These are phyloP conservation scores for Sclerotinia glacialis DNA, from an alignment of 2,329 filamentous ascomycete species.

Conservation along the genomic window DNA sequence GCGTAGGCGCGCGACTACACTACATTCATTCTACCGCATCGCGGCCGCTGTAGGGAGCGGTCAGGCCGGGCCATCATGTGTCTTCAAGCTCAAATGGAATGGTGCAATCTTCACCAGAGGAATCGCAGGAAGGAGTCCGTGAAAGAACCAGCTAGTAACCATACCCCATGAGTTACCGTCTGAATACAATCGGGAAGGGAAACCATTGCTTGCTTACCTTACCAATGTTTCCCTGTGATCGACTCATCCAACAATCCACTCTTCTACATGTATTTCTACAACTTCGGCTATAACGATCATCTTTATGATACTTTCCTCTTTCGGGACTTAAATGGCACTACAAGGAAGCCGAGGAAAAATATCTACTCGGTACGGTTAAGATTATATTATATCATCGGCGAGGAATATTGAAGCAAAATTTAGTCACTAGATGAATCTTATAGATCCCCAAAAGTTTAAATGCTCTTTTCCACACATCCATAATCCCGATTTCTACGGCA, in stretches of 20 bases:
- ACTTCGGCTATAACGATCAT: neutral
- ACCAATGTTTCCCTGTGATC: too few species aligned
- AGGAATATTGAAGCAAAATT: neutral
- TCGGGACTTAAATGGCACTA: neutral
- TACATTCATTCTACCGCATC: neutral
- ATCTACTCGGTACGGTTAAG: neutral
- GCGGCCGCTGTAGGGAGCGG: neutral
- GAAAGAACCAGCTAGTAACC: too few species aligned
- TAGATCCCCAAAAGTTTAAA: neutral
- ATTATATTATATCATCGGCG: too few species aligned
- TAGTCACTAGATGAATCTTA: neutral
- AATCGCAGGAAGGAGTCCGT: too few species aligned
- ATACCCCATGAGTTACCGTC: neutral
- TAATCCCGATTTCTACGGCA: too few species aligned
- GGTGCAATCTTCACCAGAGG: too few species aligned
- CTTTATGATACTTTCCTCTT: neutral
- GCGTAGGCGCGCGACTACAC: neutral
- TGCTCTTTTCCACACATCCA: too few species aligned
- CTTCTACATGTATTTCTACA: neutral
- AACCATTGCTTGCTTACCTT: too few species aligned
- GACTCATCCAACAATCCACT: too few species aligned
- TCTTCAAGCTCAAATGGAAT: too few species aligned
- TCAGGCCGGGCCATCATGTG: neutral
- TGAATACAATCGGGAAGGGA: neutral
- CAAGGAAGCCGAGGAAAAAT: neutral